Percentiles rank a stretch among this genome's conserved stretches.
phyloP scores from a whole-genome alignment of 2,329 filamentous ascomycete species.

The Talaromyces amestolkiae region DNA sequence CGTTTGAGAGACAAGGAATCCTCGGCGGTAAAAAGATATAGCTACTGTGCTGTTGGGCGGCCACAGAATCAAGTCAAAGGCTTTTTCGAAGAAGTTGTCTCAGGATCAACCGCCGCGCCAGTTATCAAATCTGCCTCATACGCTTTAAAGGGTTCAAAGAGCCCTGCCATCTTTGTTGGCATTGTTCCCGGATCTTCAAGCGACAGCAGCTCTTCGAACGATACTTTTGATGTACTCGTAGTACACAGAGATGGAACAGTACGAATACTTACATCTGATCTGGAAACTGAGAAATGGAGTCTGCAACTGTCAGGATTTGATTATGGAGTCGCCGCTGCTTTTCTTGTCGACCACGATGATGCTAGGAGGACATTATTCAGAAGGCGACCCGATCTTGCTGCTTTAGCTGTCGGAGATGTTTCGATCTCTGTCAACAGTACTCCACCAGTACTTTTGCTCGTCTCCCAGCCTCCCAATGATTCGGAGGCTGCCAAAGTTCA shows the following conservation, averaged over 20 bases:
- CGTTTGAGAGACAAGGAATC: constrained; percentile 50
- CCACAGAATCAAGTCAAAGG: constrained; percentile 53
- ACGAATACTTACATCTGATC: constrained; percentile 40
- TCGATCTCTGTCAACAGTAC: constrained; percentile 28
- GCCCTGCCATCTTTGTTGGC: constrained; percentile 39
- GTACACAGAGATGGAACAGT: constrained; percentile 46
- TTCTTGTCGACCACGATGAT: constrained; percentile 42
- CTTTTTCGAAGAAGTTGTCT: constrained; percentile 51
- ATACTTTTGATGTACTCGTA: constrained; percentile 40
- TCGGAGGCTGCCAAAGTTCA: constrained; percentile 38
- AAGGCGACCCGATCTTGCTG: constrained; percentile 40
- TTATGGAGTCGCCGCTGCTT: constrained; percentile 35
- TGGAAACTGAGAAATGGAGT: constrained; percentile 42
- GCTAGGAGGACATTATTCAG: constrained; percentile 41
- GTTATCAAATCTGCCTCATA: constrained; percentile 41
- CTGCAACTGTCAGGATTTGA: constrained; percentile 35
- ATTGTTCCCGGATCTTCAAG: constrained; percentile 33
- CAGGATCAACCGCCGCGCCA: constrained; percentile 31
- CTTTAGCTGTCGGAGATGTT: constrained; percentile 36
- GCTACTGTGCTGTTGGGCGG: constrained; percentile 53
- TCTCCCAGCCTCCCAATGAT: constrained; percentile 36
- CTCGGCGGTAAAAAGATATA: constrained; percentile 51
- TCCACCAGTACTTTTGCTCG: constrained; percentile 39
- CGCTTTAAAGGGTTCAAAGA: constrained; percentile 37
- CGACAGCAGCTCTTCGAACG: constrained; percentile 26